Base-by-base conservation (phyloP, 306 rosid species). In the Cicer yamashitae region DNA sequence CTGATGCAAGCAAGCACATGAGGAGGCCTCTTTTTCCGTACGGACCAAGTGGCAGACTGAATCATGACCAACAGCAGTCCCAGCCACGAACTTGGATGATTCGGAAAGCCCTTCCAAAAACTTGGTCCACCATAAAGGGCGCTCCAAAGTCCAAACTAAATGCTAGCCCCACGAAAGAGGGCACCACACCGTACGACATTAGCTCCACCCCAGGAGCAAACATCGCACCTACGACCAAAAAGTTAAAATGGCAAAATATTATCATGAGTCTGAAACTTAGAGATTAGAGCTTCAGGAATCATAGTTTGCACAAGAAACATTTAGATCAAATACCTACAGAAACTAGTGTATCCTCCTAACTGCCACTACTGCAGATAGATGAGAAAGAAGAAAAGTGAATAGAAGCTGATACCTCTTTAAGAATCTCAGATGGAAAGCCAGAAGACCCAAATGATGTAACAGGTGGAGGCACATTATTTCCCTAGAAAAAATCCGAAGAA, bases 141-240 rank as follows among this genome's bases (percentile, higher is more conserved):
- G 85, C 99, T 92, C 97, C 98, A 78, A 78, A 60, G 71, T 78
- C 82, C 77, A 88, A 96, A 90, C 76, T 80, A 96, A 89, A 86
- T 80, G 92, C 90, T 85, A 86, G 92, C 93, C 98, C 96, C 88
- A 86, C 79, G 83, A 85, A 85, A 77, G 86, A 89, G 98, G 99
- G 97, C 96, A 87, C 93, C 96, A 89, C 97, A 96, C 84, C 89
- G 99, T 96, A 96, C 99, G 99, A 96, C 99, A 96, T 96, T 92
- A 89, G 99, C 99, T 92, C 99, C 99, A 86, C 93, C 91, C 89
- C 88, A 82, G 99, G 99, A 96, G 98, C 99, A 82, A 94, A 96
- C 91, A 96, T 96, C 99, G 98, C 99, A 96, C 97, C 99, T 96
- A 92, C 92, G 97, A 92, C 96, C 88, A 91, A 85, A 91, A 87